These are phyloP conservation scores for Didymella sp. DNA, from an alignment of 2,329 filamentous ascomycete species.

Conservation along the genomic window DNA sequence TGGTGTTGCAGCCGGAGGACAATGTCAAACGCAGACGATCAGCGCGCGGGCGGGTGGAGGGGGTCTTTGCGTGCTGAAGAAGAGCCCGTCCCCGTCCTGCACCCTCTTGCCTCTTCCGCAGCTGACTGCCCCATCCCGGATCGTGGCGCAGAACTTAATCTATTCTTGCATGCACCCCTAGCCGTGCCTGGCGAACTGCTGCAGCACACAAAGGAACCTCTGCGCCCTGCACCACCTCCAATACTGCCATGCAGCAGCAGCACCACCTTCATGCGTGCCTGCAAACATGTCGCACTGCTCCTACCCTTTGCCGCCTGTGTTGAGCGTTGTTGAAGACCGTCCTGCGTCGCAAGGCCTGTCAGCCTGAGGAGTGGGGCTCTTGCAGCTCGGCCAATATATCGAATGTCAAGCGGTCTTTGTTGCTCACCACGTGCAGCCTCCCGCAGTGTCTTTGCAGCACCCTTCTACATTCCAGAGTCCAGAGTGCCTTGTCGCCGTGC, in stretches of 20 bases:
- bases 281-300: conserved; percentile 21
- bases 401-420: conserved; percentile 26
- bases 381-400: conserved; percentile 37
- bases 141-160: conserved; percentile 20
- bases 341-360: conserved; percentile 16
- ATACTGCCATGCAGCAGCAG: conserved; percentile 2
- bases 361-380: conserved; percentile 12
- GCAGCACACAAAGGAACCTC: conserved; percentile 11
- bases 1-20: conserved; percentile 17
- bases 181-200: conserved; percentile 15
- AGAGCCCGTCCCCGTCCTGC: conserved; percentile 6
- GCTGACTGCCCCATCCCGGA: conserved; percentile 21
- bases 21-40: conserved; percentile 16
- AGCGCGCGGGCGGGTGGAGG: conserved; percentile 14
- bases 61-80: conserved; percentile 14
- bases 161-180: conserved; percentile 19
- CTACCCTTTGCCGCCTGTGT: conserved; percentile 3
- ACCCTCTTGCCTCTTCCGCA: conserved; percentile 12
- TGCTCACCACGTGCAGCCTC: conserved; percentile 17
- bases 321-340: neutral
- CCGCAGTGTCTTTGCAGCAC: conserved; percentile 6
- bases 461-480: conserved; percentile 15
- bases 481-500: neutral
- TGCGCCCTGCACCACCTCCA: conserved; percentile 13
- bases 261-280: conserved; percentile 11